Conservation (phyloP, 2,329 filamentous ascomycete genomes). For the Rhynchosporium graminicola region DNA sequence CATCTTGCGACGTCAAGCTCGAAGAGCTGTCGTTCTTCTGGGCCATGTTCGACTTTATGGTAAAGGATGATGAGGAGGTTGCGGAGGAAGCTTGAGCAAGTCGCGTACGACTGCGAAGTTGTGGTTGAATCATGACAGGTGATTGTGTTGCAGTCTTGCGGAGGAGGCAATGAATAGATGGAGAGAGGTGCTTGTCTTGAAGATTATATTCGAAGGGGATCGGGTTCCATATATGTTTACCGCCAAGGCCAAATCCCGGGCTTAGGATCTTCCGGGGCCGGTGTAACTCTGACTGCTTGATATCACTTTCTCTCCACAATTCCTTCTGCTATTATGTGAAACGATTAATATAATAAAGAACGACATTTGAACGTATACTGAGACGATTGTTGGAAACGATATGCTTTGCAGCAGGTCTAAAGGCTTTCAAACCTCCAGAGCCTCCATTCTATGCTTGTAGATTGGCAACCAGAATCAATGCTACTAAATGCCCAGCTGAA, state of each 20-base stretch:
- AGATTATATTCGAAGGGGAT: neutral
- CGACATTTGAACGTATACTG: too few relatives aligned
- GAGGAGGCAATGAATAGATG: constrained; percentile 3
- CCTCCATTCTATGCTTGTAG: too few relatives aligned
- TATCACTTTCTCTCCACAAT: too few relatives aligned
- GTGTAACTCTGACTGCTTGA: neutral
- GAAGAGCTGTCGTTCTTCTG: neutral
- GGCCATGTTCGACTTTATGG: too few relatives aligned
- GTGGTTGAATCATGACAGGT: constrained; percentile 35
- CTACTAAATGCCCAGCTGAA: too few relatives aligned
- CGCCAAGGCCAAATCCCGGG: neutral
- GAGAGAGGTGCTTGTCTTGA: neutral
- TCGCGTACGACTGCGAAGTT: constrained; percentile 33
- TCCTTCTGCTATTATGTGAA: too few relatives aligned
- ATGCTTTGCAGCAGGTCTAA: too few relatives aligned
- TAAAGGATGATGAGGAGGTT: neutral
- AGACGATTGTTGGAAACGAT: too few relatives aligned
- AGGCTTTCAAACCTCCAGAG: too few relatives aligned
- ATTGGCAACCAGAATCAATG: too few relatives aligned
- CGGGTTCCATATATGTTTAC: neutral
- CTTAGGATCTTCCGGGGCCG: neutral
- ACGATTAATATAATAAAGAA: neutral
- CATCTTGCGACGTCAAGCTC: constrained; percentile 33
- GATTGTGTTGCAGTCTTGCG: constrained; percentile 25
- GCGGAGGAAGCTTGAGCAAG: constrained; percentile 23